Conservation (phyloP, 2,329 filamentous ascomycete genomes). For the Monilinia vaccinii-corymbosi region DNA sequence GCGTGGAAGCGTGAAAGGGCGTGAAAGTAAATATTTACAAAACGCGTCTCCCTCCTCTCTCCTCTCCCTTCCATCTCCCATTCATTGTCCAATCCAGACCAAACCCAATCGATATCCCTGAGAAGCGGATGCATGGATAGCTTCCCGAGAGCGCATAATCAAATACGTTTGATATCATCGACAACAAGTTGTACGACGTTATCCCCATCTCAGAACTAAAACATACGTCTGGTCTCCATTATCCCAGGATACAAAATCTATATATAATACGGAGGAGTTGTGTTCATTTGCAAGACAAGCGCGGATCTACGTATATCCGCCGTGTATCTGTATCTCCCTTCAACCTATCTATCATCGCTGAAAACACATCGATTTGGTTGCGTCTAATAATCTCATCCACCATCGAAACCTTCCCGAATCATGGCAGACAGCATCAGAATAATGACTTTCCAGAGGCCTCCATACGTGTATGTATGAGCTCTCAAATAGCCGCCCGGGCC, state of each 20-base stretch:
- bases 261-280: too few species aligned
- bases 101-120: background rate
- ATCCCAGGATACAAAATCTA: background rate
- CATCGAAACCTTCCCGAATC: background rate
- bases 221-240: background rate
- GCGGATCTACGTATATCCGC: background rate
- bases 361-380: background rate
- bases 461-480: background rate
- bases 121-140: background rate
- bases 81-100: background rate
- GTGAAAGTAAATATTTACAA: conserved; percentile 9
- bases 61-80: background rate
- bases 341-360: background rate
- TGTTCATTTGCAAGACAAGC: conserved; percentile 1
- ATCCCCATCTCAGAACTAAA: background rate
- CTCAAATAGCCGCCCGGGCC: background rate
- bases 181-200: background rate
- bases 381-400: background rate
- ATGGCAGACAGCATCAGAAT: background rate
- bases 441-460: background rate
- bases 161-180: background rate
- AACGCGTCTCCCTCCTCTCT: conserved; percentile 3
- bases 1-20: background rate
- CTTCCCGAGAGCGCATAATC: conserved; percentile 5
- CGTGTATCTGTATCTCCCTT: too few species aligned